Evolutionary conservation across 345 rosid species (phyloP).

Genomic region (Eucalyptus brandiana): DNA sequence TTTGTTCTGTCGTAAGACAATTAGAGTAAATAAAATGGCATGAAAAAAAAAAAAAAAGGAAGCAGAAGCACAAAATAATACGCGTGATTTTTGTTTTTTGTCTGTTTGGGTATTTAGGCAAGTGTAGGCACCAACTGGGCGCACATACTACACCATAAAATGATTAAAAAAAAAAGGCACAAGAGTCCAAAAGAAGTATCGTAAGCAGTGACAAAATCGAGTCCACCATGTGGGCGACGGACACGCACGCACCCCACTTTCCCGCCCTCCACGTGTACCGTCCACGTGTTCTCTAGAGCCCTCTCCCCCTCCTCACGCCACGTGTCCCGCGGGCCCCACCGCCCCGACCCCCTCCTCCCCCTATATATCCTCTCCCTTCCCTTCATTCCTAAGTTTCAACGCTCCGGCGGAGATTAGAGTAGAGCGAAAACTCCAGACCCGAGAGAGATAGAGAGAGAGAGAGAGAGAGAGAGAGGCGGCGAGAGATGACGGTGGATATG

Average conservation of each 20-base stretch:
- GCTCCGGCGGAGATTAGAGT: conserved; percentile 3
- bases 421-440: background rate
- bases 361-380: conserved; percentile 44
- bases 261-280: conserved; percentile 41
- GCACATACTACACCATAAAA: background rate
- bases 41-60: background rate
- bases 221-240: conserved; percentile 7
- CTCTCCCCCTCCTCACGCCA: conserved; percentile 35
- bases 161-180: background rate
- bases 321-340: conserved; percentile 22
- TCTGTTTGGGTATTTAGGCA: background rate
- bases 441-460: background rate
- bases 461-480: background rate
- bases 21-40: background rate
- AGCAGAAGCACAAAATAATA: background rate
- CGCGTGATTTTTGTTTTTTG: background rate
- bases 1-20: background rate
- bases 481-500: conserved; percentile 23
- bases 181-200: conserved; percentile 50
- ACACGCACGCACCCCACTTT: conserved; percentile 31
- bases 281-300: background rate
- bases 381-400: conserved; percentile 49
- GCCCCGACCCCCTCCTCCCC: background rate
- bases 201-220: conserved; percentile 88
- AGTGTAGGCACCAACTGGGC: background rate